Percentiles rank a stretch among this genome's conserved stretches.
Evolutionary conservation across 2,329 filamentous ascomycete genomes (phyloP).

Genomic region (Aspergillus luchuensis): DNA sequence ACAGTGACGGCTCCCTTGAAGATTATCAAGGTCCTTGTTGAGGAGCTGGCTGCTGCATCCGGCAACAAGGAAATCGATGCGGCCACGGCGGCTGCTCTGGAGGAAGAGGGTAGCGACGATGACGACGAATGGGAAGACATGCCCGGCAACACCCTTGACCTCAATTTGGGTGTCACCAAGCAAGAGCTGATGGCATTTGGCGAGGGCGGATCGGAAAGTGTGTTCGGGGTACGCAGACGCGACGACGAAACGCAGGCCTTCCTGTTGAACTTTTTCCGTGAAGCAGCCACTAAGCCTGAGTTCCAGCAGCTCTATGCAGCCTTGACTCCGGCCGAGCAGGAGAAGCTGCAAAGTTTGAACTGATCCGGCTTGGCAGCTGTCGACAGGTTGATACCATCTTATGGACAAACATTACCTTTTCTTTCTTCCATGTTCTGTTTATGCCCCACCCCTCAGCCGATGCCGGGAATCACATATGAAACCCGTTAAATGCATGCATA

Average conservation of each 20-base stretch:
- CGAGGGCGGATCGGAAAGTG: slow-evolving; percentile 52
- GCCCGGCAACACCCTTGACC: slow-evolving; percentile 71
- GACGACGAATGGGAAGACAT: slow-evolving; percentile 92
- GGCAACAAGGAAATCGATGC: slow-evolving; percentile 58
- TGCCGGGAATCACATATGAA: background rate
- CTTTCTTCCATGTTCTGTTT: background rate
- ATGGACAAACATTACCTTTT: background rate
- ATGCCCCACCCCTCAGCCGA: background rate
- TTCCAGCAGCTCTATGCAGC: slow-evolving; percentile 59
- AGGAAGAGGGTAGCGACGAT: slow-evolving; percentile 64
- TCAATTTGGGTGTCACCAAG: slow-evolving; percentile 69
- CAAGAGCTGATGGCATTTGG: slow-evolving; percentile 79
- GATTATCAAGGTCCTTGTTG: slow-evolving; percentile 92
- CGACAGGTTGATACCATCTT: background rate
- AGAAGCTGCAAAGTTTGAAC: slow-evolving; percentile 39
- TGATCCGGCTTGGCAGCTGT: slow-evolving; percentile 4
- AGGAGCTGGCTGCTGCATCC: slow-evolving; percentile 82
- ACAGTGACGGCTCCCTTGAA: slow-evolving; percentile 86
- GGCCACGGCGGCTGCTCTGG: slow-evolving; percentile 60
- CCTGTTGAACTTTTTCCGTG: slow-evolving; percentile 76
- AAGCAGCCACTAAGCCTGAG: slow-evolving; percentile 54
- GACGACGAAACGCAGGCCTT: slow-evolving; percentile 92
- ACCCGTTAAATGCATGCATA: background rate
- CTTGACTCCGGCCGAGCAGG: slow-evolving; percentile 56
- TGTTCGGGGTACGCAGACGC: slow-evolving; percentile 60